phyloP scores from a whole-genome alignment of 2,329 filamentous ascomycete species.

The Ascochyta fabae region DNA sequence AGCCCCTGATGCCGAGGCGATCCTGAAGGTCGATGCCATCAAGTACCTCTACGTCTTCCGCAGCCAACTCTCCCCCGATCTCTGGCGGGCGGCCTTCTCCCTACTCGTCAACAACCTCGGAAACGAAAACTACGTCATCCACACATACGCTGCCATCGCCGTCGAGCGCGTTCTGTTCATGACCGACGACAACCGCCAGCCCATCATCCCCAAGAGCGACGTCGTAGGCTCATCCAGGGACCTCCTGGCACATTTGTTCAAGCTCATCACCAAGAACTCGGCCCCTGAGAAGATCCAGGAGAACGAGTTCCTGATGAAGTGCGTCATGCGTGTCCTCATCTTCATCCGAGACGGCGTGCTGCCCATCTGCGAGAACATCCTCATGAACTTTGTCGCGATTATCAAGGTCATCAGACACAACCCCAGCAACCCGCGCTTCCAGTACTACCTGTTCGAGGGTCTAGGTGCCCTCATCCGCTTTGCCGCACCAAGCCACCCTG shows the following conservation, averaged over 20 bases:
- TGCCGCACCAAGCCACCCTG: slow-evolving; percentile 71
- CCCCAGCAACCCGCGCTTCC: slow-evolving; percentile 96
- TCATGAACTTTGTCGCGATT: slow-evolving; percentile 85
- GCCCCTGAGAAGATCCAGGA: slow-evolving; percentile 94
- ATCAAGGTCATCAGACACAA: slow-evolving; percentile 92
- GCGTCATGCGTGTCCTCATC: slow-evolving; percentile 95
- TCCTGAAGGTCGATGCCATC: slow-evolving; percentile 96
- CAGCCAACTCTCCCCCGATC: slow-evolving; percentile 87
- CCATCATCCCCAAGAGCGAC: slow-evolving; percentile 79
- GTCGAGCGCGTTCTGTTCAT: slow-evolving; percentile 93
- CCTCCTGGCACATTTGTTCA: slow-evolving; percentile 87
- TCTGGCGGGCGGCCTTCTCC: slow-evolving; percentile 89
- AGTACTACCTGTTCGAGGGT: slow-evolving; percentile 98
- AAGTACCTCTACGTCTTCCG: slow-evolving; percentile 98
- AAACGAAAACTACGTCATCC: slow-evolving; percentile 92
- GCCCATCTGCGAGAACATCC: slow-evolving; percentile 76
- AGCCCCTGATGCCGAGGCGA: slow-evolving; percentile 73
- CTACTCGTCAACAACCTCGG: slow-evolving; percentile 90
- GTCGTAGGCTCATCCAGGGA: slow-evolving; percentile 85
- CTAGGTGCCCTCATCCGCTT: slow-evolving; percentile 86
- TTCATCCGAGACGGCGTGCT: slow-evolving; percentile 85
- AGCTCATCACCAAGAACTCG: slow-evolving; percentile 82
- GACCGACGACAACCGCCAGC: slow-evolving; percentile 74
- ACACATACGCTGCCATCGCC: slow-evolving; percentile 95
- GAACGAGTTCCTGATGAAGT: slow-evolving; percentile 98